A percentile compares a stretch with the other conserved stretches of the same genome.
Evolutionary conservation across 352 stramenopile species (phyloP).

Genomic region (Nothophytophthora sp.): DNA sequence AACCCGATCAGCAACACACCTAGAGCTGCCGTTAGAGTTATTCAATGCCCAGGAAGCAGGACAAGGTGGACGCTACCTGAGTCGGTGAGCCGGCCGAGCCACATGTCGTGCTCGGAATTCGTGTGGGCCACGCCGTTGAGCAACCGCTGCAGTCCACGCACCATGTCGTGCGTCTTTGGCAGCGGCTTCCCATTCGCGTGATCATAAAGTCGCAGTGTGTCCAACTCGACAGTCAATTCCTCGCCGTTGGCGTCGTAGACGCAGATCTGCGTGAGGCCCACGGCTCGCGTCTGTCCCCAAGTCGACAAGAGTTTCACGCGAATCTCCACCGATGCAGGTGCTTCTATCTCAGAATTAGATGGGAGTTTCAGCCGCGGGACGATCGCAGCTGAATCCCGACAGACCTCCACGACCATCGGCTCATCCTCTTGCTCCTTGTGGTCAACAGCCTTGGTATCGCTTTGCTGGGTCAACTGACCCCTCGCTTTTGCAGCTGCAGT

Average conservation of each 20-base stretch:
- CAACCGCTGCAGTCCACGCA: constrained; percentile 47
- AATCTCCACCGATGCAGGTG: constrained; percentile 28
- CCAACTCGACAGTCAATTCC: constrained; percentile 49
- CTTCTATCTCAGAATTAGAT: not conserved
- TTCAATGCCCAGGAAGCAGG: not conserved
- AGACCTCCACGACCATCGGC: no score
- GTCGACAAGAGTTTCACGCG: constrained; percentile 71
- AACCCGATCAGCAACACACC: constrained; percentile 62
- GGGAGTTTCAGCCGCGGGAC: constrained; percentile 33
- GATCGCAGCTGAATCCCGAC: constrained; percentile 2
- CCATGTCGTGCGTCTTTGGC: constrained; percentile 69
- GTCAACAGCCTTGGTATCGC: no score
- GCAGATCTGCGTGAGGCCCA: constrained; percentile 68
- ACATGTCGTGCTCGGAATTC: constrained; percentile 76
- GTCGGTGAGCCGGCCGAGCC: constrained; percentile 65
- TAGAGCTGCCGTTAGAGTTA: no score
- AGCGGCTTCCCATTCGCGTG: constrained; percentile 43
- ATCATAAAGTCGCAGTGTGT: constrained; percentile 56
- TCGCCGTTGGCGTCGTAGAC: constrained; percentile 65
- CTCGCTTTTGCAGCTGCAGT: no score
- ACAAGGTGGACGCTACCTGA: constrained; percentile 26
- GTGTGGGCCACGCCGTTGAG: constrained; percentile 69
- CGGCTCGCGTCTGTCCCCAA: constrained; percentile 57
- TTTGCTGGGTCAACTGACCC: not conserved
- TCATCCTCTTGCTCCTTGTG: no score